Evolutionary conservation across 805 yeast species (phyloP), one percentile per base, ranked within the genome.

Genomic region (Myxozyma lipomycoides): DNA sequence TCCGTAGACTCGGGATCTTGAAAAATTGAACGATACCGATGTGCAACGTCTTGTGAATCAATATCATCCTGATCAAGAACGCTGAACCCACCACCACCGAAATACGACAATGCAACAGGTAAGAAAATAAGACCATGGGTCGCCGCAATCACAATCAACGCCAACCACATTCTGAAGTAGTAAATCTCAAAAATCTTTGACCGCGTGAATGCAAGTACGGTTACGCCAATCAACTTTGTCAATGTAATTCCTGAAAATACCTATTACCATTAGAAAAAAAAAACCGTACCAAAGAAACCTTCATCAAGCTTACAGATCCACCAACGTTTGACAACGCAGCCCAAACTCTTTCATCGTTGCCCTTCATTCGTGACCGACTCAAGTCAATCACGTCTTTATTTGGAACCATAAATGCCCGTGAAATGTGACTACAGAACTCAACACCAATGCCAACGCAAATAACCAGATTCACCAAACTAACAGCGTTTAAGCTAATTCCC

Each of bases 401-500:
- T 10, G 74, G 68, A 28, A 73, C 71, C 24, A 84, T 77, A 66
- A 81, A 91, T 1, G 93, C 88, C 50, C 93, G 73, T 1, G 88
- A 84, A 48, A 93, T 76, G 67, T 91, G 98, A 30, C 85, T 78
- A 52, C 96, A 88, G 64, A 91, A 93, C 67, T 93, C 98, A 32
- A 93, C 96, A 1, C 93, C 90, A 34, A 91, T 71, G 0, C 98
- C 98, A 2, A 84, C 82, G 65, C 97, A 91, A n/a, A 91, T 91
- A 32, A 93, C 76, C 49, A 91, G 74, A 61, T 91, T 91, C 18
- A 93, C 98, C 55, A 93, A 72, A 52, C 91, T 81, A 2, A 91
- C 87, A 0, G 96, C 98, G 64, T 91, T 91, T 43, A 91, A 73
- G 1, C 91, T 78, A 23, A 91, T 82, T 0, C 75, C 77, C 80